These are phyloP conservation scores for Marchantia paleacea DNA, from an alignment of 225 moss, liverwort and hornwort species.

Conservation along the genomic window DNA sequence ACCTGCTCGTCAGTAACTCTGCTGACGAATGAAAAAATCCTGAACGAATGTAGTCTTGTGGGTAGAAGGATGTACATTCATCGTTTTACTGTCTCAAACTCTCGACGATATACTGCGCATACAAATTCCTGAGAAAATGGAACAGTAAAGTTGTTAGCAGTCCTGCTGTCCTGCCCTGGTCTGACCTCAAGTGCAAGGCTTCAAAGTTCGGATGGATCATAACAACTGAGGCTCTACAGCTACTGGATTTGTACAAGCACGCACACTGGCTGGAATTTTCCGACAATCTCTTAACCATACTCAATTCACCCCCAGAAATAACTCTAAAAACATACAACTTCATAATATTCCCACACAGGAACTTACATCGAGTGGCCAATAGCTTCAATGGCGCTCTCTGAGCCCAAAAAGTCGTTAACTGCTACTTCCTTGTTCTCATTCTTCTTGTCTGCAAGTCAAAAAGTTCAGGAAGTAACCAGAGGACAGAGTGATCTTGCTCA, in stretches of 20 bases:
- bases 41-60: too few relatives aligned
- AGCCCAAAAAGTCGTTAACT: slow-evolving; percentile 78
- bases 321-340: neutral
- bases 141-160: neutral
- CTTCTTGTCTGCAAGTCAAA: slow-evolving; percentile 66
- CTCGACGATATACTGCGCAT: slow-evolving; percentile 83
- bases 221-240: too few relatives aligned
- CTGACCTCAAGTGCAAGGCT: neutral
- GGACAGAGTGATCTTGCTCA: neutral
- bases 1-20: too few relatives aligned
- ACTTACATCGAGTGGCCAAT: slow-evolving; percentile 87
- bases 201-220: too few relatives aligned
- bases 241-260: too few relatives aligned
- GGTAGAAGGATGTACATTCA: too few relatives aligned
- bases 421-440: slow-evolving; percentile 97
- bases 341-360: neutral
- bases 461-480: slow-evolving; percentile 19
- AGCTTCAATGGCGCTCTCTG: slow-evolving; percentile 75
- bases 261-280: neutral
- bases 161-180: too few relatives aligned
- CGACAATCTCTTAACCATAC: neutral
- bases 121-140: slow-evolving; percentile 60
- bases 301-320: neutral
- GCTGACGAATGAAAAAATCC: too few relatives aligned
- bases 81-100: slow-evolving; percentile 66